Evolutionary conservation across 352 stramenopile genomes (phyloP), one percentile per base, ranked within the genome.

Genomic region (Phytophthora multivora): DNA sequence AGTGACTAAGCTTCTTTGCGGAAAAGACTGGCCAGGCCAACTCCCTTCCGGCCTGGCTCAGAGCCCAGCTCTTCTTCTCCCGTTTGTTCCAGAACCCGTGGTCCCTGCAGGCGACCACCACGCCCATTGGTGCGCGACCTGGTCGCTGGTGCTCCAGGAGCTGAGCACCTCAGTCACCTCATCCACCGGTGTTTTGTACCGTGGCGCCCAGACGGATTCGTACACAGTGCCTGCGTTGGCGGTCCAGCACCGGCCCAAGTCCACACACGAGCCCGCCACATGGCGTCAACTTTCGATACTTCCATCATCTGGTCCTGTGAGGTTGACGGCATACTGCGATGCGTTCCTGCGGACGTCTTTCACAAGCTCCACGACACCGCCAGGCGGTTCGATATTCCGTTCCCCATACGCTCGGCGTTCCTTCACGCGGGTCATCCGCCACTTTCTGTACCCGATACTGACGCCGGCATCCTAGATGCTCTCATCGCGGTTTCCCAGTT

Each of bases 141-240:
- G 52, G 60, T 63, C 45, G 30, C 60, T 63, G 3, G 25, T 48
- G 0, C 15, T 63, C 0, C 31, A 45, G 0, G 31, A 63, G 18
- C 10, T 66, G 1, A 9, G 2, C 7, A 2, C 0, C 16, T 66
- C 1, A 10, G 19, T 1, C 57, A 59, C n/a, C 40, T 65, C 2
- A 25, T 64, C 9, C 57, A 12, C 31, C 4, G 30, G 11, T 15
- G 10, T 13, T 49, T 21, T 8, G 11, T 8, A 11, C 5, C 11
- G 21, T 4, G 13, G 2, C 3, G 19, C 1, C 2, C 9, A 1
- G 40, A 30, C 18, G 15, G 19, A 21, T 11, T 12, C 5, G 3
- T 9, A 12, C 40, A 47, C 40, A 5, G 40, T 18, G 9, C 2
- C 5, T 16, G 8, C 8, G 3, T 31, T 8, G 19, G 21, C 3